These are phyloP conservation scores for Volvariella surrecta DNA, from an alignment of 1,284 basidiomycete species.

Conservation along the genomic window DNA sequence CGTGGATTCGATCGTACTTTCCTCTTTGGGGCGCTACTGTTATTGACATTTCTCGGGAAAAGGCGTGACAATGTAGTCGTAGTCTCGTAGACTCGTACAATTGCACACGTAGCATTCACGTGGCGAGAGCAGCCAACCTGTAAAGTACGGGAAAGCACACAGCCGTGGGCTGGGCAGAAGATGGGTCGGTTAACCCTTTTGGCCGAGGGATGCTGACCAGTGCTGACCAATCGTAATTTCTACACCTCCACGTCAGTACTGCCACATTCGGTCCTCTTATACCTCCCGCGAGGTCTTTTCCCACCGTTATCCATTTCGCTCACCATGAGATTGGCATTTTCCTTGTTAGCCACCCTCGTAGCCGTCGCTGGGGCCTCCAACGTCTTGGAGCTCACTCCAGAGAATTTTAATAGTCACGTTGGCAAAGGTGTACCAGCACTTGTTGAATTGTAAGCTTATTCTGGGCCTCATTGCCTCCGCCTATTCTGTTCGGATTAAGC, in stretches of 20 bases:
- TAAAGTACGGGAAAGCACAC: not conserved
- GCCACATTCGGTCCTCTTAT: constrained; percentile 1
- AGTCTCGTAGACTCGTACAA: not conserved
- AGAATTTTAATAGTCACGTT: constrained; percentile 71
- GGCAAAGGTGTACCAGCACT: constrained; percentile 77
- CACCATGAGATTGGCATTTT: constrained; percentile 55
- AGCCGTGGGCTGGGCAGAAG: not conserved
- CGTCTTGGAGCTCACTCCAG: constrained; percentile 68
- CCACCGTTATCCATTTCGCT: constrained; percentile 10
- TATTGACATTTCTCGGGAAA: too few relatives aligned
- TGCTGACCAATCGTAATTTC: constrained; percentile 18
- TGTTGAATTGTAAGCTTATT: constrained; percentile 75
- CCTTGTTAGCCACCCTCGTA: constrained; percentile 48
- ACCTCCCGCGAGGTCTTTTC: constrained; percentile 8
- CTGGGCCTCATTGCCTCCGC: constrained; percentile 5
- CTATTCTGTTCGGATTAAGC: not conserved
- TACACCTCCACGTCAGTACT: constrained; percentile 25
- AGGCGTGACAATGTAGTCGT: not conserved
- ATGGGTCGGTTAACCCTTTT: not conserved
- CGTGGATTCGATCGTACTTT: constrained; percentile 9
- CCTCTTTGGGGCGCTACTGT: constrained; percentile 1
- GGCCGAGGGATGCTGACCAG: not conserved
- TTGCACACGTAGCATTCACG: not conserved
- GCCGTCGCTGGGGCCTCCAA: constrained; percentile 65
- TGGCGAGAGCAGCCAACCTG: not conserved